Evolutionary conservation across 768 basidiomycete genomes (phyloP), one percentile per base, ranked within the genome.

Genomic region (Boletus sensibilis): DNA sequence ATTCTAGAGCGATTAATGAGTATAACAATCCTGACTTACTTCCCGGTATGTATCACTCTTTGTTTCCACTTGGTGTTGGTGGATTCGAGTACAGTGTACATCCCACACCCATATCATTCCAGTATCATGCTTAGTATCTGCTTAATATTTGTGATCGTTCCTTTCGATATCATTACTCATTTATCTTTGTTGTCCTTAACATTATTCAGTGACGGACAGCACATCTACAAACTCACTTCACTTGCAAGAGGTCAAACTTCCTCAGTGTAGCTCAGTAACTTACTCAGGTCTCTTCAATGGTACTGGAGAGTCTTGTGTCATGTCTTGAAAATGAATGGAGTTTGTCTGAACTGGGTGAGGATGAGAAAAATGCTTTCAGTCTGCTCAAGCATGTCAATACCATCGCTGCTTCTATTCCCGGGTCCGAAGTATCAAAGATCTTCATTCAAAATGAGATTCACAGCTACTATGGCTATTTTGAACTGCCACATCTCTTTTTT

Each of bases 391-490:
- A 71, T 11, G 68, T 73, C 3, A 74, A 70, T 34, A 59, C 65
- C 4, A 63, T 74, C 23, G 53, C 73, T 12, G 66, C 73, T 23
- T 39, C 50, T 1, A 56, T 73, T 10, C 73, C 74, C 18, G 71
- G 74, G 1, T 75, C 70, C 1, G 57, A 67, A 13, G 60, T 65
- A 3, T 54, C 68, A 3, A 74, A 74, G 35, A 51, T 72, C 0
- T 53, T 29, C 21, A 34, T 55, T 13, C 40, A 65, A 5, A 64
- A 63, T 52, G 63, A 67, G 21, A 71, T 74, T 11, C 29, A 55
- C 0, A 63, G 50, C 25, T 73, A 74, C 43, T 63, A 60, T n/a
- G 66, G 62, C 2, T 64, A 61, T 38, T 73, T 72, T 52, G 67
- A 69, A 16, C 11, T 74, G 10, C 64, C 67, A 1, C 68, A 59